Evolutionary conservation across 2,329 filamentous ascomycete genomes (phyloP).

Genomic region (Alternaria postmessia): DNA sequence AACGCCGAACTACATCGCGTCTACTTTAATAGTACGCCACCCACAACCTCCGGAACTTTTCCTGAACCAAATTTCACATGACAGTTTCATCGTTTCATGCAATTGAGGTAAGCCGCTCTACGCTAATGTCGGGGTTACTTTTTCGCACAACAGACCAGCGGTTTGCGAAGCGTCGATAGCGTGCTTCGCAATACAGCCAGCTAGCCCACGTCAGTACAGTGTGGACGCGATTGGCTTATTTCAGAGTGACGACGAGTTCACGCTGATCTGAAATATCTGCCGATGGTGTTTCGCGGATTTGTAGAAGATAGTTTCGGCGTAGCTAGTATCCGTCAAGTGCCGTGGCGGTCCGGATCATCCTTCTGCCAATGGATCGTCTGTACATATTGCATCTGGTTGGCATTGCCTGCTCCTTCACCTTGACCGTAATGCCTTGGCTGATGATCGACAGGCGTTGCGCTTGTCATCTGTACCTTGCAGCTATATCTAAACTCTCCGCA

Average conservation of each 20-base stretch:
- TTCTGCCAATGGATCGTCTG: slow-evolving; percentile 5
- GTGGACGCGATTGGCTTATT: not conserved
- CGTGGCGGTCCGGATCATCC: slow-evolving; percentile 11
- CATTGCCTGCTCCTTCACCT: slow-evolving; percentile 1
- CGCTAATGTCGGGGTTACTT: slow-evolving; percentile 6
- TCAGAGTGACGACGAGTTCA: not conserved
- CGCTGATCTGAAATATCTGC: not conserved
- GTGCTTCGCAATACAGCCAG: slow-evolving; percentile 1
- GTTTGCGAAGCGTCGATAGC: slow-evolving; percentile 6
- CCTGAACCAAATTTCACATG: slow-evolving; percentile 5
- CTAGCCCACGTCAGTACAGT: not conserved
- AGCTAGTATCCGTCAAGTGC: slow-evolving; percentile 4
- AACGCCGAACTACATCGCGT: not conserved
- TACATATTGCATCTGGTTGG: not conserved
- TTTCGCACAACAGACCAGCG: slow-evolving; percentile 5
- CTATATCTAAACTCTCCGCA: slow-evolving; percentile 13
- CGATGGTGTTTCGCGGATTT: slow-evolving; percentile 5
- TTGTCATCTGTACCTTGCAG: slow-evolving; percentile 15
- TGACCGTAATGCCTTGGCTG: slow-evolving; percentile 1
- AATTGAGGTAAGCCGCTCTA: slow-evolving; percentile 1
- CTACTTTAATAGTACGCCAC: slow-evolving; percentile 1
- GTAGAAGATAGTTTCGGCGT: slow-evolving; percentile 4
- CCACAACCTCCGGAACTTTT: slow-evolving; percentile 8
- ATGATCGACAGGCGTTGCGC: slow-evolving; percentile 16
- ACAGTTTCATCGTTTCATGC: not conserved